A percentile compares a stretch with the other conserved stretches of the same genome.
Evolutionary conservation across 768 basidiomycete genomes (phyloP).

Genomic region (Amyloporia xantha): DNA sequence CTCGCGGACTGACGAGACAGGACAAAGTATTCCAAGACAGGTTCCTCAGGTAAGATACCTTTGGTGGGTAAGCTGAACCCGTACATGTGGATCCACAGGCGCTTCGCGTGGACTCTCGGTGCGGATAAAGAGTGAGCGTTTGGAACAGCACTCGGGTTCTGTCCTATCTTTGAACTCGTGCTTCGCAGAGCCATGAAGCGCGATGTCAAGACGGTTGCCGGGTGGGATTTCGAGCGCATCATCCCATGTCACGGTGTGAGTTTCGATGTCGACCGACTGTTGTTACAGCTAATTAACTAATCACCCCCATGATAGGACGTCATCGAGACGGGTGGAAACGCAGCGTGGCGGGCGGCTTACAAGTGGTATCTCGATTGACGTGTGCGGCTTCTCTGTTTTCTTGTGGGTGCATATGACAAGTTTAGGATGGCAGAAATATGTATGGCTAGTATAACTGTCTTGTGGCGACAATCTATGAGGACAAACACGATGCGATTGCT

Average conservation of each 20-base stretch:
- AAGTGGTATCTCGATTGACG: slow-evolving; percentile 18
- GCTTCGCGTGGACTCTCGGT: slow-evolving; percentile 19
- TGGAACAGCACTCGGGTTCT: background rate
- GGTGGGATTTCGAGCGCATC: slow-evolving; percentile 70
- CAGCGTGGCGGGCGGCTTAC: slow-evolving; percentile 31
- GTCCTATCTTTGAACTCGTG: background rate
- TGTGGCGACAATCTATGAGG: too few species aligned
- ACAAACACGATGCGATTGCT: too few species aligned
- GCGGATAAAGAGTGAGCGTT: slow-evolving; percentile 20
- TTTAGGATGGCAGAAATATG: too few species aligned
- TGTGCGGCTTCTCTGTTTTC: too few species aligned
- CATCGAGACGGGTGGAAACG: slow-evolving; percentile 41
- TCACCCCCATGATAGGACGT: slow-evolving; percentile 37
- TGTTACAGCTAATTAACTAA: too few species aligned
- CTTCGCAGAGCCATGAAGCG: slow-evolving; percentile 45
- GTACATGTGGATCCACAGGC: slow-evolving; percentile 21
- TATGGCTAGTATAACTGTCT: too few species aligned
- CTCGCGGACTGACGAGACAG: too few species aligned
- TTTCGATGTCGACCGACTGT: too few species aligned
- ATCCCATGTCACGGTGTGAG: slow-evolving; percentile 66
- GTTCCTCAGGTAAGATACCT: slow-evolving; percentile 21
- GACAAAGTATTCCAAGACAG: slow-evolving; percentile 32
- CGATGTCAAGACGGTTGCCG: slow-evolving; percentile 56
- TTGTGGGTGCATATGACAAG: too few species aligned
- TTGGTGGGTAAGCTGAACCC: slow-evolving; percentile 19